phyloP scores from a whole-genome alignment of 345 rosid genomes.

The Syzygium aqueum region DNA sequence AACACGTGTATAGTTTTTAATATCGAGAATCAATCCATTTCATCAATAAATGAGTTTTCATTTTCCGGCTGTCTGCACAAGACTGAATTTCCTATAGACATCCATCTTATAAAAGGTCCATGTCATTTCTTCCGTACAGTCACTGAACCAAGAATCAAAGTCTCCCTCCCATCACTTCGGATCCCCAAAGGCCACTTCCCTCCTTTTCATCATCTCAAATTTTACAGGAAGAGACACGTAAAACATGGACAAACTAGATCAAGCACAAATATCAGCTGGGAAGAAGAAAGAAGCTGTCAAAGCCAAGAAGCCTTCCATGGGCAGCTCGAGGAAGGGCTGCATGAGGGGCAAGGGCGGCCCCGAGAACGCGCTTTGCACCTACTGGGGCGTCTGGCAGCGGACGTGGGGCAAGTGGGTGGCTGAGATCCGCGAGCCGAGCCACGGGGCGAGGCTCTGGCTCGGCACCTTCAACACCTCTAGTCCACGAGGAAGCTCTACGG shows the following conservation, averaged over 20 bases:
- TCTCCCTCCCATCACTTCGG: not conserved
- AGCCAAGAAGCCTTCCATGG: slow-evolving; percentile 44
- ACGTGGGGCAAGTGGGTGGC: slow-evolving; percentile 99
- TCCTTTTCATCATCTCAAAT: too few species aligned
- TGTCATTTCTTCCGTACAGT: not conserved
- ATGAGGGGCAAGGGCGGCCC: slow-evolving; percentile 98
- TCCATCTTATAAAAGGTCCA: not conserved
- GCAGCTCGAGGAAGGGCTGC: slow-evolving; percentile 88
- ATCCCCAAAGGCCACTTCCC: not conserved
- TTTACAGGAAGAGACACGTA: not conserved
- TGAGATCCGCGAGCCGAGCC: slow-evolving; percentile 84
- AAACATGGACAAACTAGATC: not conserved
- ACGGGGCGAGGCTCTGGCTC: slow-evolving; percentile 92
- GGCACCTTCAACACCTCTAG: slow-evolving; percentile 80
- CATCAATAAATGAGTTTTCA: not conserved
- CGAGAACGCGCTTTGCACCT: slow-evolving; percentile 76
- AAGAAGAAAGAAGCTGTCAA: slow-evolving; percentile 3
- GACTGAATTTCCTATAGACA: not conserved
- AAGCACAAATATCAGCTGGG: not conserved
- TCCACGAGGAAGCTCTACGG: slow-evolving; percentile 89
- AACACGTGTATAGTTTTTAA: not conserved
- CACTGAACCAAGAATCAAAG: not conserved
- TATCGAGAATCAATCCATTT: not conserved
- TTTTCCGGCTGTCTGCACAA: not conserved
- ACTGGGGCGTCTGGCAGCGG: slow-evolving; percentile 86